Evolutionary conservation across 257 asterid species (phyloP).

Genomic region (Handroanthus guayacan): DNA sequence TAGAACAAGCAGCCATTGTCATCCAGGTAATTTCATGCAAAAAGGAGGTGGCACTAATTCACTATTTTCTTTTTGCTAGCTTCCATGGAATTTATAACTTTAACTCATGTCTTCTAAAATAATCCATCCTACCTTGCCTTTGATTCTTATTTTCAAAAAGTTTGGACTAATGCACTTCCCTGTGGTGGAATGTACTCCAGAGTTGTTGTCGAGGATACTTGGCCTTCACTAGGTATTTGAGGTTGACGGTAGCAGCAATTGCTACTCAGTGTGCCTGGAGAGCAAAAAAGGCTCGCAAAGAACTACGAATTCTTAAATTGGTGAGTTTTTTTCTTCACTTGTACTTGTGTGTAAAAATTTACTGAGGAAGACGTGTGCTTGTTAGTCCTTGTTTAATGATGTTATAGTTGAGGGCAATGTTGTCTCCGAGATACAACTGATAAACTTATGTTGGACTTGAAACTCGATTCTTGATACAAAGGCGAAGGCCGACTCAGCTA

Average conservation of each 20-base stretch:
- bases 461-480: neutral
- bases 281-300: conserved; percentile 55
- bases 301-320: conserved; percentile 67
- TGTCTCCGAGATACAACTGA: neutral
- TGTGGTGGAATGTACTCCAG: conserved; percentile 44
- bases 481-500: neutral
- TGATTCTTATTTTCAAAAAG: conserved; percentile 4
- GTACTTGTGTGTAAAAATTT: neutral
- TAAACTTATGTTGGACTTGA: neutral
- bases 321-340: conserved; percentile 46
- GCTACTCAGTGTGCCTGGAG: conserved; percentile 72
- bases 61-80: neutral
- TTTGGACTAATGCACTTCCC: conserved; percentile 21
- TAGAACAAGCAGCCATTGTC: conserved; percentile 49
- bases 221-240: conserved; percentile 47
- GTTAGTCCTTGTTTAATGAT: conserved; percentile 25
- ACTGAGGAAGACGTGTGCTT: neutral
- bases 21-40: conserved; percentile 57
- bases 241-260: conserved; percentile 62
- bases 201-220: conserved; percentile 54
- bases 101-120: conserved; percentile 19
- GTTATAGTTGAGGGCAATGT: neutral
- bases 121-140: conserved; percentile 18
- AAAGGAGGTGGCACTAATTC: conserved; percentile 9
- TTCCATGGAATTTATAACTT: neutral